Conservation (phyloP, 1,284 basidiomycete genomes). For the Termitomyces sp. region DNA sequence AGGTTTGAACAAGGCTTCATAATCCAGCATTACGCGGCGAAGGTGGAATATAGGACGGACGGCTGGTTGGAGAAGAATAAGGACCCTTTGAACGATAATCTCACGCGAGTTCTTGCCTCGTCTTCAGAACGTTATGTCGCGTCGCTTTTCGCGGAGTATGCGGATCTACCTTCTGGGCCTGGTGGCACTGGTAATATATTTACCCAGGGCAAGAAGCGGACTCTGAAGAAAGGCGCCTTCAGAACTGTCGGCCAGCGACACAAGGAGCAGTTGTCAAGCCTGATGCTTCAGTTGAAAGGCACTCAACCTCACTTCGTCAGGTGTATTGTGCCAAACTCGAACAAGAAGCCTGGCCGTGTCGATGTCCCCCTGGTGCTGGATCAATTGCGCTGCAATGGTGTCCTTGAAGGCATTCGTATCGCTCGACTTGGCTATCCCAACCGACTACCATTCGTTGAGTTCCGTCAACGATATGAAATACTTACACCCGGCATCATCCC, state of each 20-base stretch:
- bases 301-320: constrained; percentile 99
- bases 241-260: constrained; percentile 94
- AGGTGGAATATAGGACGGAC: constrained; percentile 93
- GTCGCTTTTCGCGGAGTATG: constrained; percentile 81
- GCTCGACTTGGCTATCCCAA: constrained; percentile 98
- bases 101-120: constrained; percentile 83
- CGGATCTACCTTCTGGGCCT: constrained; percentile 37
- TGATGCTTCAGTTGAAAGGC: constrained; percentile 89
- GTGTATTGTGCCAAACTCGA: constrained; percentile 94
- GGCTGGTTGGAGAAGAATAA: constrained; percentile 99
- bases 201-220: constrained; percentile 67
- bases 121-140: constrained; percentile 85
- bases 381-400: constrained; percentile 97
- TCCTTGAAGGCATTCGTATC: constrained; percentile 97
- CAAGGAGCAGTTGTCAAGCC: constrained; percentile 90
- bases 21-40: constrained; percentile 94
- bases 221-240: constrained; percentile 94
- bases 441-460: constrained; percentile 93
- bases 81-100: constrained; percentile 96
- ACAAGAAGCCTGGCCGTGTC: constrained; percentile 90
- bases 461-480: constrained; percentile 95
- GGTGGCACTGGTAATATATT: constrained; percentile 39
- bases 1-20: constrained; percentile 95
- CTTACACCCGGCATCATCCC: constrained; percentile 92
- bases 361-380: constrained; percentile 95